These are phyloP conservation scores for Emmonsia crescens DNA, from an alignment of 2,329 filamentous ascomycete genomes.

Conservation along the genomic window DNA sequence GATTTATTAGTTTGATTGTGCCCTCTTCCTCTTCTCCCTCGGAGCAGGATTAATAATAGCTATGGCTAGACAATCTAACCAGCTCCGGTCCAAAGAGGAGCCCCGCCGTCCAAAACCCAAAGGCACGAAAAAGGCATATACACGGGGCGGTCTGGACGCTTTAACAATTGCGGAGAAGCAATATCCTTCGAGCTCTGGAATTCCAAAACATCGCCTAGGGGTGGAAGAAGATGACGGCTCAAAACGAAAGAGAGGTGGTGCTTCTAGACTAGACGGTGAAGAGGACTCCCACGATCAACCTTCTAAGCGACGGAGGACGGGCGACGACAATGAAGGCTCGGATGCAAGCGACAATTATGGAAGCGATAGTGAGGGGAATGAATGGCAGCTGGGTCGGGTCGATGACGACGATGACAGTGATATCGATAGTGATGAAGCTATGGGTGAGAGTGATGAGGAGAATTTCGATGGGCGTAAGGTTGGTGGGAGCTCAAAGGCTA, in stretches of 20 bases:
- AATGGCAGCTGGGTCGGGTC: constrained; percentile 67
- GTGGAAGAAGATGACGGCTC: constrained; percentile 40
- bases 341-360: constrained; percentile 55
- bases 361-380: constrained; percentile 75
- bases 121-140: constrained; percentile 33
- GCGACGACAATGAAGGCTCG: constrained; percentile 28
- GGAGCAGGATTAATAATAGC: constrained; percentile 4
- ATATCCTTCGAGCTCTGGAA: constrained; percentile 41
- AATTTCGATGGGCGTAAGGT: constrained; percentile 67
- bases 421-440: constrained; percentile 67
- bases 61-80: constrained; percentile 33
- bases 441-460: constrained; percentile 81
- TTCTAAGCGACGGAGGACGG: constrained; percentile 36
- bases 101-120: constrained; percentile 21
- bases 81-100: constrained; percentile 29
- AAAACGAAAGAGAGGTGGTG: constrained; percentile 28
- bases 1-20: not conserved
- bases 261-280: constrained; percentile 32
- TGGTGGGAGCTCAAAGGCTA: constrained; percentile 45
- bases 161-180: constrained; percentile 53
- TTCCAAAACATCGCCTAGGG: constrained; percentile 49
- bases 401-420: constrained; percentile 58
- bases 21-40: not conserved
- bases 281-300: constrained; percentile 11
- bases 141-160: constrained; percentile 46